Evolutionary conservation across 257 asterid species (phyloP).

Genomic region (Asclepias syriaca): DNA sequence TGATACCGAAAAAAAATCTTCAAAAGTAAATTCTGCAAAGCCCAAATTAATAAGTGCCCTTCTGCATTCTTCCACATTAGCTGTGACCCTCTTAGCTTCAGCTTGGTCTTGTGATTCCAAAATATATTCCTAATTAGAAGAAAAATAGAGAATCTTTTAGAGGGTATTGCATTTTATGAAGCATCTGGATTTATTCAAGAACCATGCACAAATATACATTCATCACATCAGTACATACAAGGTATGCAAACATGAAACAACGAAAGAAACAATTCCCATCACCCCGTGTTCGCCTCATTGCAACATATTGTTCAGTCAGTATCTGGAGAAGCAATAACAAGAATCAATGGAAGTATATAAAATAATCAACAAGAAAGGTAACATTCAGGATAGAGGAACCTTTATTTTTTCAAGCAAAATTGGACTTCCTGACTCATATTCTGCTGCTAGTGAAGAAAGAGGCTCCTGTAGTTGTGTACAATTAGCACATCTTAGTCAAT

Average conservation of each 20-base stretch:
- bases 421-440: constrained; percentile 78
- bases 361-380: constrained; percentile 2
- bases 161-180: not conserved
- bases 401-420: constrained; percentile 81
- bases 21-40: constrained; percentile 88
- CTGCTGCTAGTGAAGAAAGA: constrained; percentile 66
- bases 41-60: constrained; percentile 86
- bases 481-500: not conserved
- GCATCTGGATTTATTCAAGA: constrained; percentile 6
- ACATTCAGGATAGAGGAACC: constrained; percentile 33
- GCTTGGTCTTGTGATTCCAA: constrained; percentile 66
- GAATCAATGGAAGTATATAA: not conserved
- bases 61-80: constrained; percentile 71
- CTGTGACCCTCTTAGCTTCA: constrained; percentile 66
- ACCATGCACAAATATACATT: constrained; percentile 9
- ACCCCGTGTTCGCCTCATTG: constrained; percentile 88
- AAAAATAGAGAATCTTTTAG: constrained; percentile 6
- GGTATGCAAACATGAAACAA: constrained; percentile 94
- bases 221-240: constrained; percentile 43
- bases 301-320: constrained; percentile 66
- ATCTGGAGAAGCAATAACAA: constrained; percentile 35
- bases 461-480: constrained; percentile 60
- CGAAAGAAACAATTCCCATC: constrained; percentile 99
- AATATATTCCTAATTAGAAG: constrained; percentile 66
- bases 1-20: constrained; percentile 81